Base-by-base conservation (phyloP, 2,329 filamentous ascomycete genomes). In the Colletotrichum chrysophilum region DNA sequence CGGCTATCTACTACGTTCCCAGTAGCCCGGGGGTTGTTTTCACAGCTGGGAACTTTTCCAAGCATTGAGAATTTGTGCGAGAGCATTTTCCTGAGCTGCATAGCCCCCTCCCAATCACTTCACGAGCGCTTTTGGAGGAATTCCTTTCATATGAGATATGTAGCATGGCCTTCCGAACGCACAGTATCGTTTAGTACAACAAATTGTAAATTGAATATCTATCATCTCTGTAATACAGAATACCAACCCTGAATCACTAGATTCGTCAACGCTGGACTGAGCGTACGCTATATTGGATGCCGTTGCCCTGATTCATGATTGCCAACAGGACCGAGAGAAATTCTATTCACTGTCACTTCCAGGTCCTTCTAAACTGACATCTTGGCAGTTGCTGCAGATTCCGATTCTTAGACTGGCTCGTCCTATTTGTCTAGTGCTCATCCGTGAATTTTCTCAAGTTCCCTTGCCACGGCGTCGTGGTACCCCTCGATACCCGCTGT, bases 371-470 rank as follows among this genome's bases (percentile, higher is more conserved):
- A 52, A 12, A 13, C 5, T 21, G n/a, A 21, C 3, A 21, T 21
- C 5, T 21, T 21, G 43, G n/a, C 43, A 52, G 10, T 52, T 7
- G 6, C n/a, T 21, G 18, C 38, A n/a, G 18, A 48, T 48, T 48
- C 18, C 0, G 0, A 0, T 48, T 4, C 1, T n/a, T 6, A 48
- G 9, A 48, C 3, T 52, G 43, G 4, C 10, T 21, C n/a, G 3
- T 21, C 6, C n/a, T 52, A 21, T 21, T 48, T 48, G 5, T 21
- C 10, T 52, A 0, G 43, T 21, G 10, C n/a, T 52, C 10, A 52
- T 52, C n/a, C n/a, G n/a, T 52, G 43, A 21, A 52, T 52, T 10
- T 21, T 52, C 10, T 13, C 4, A 1, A 52, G 43, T 52, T 52
- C 43, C 43, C 43, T 0, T 21, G 43, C 43, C 43, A 52, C 43